Base-by-base conservation (phyloP, 108 stramenopile genomes). In the Pseudonitzschia multiseries region DNA sequence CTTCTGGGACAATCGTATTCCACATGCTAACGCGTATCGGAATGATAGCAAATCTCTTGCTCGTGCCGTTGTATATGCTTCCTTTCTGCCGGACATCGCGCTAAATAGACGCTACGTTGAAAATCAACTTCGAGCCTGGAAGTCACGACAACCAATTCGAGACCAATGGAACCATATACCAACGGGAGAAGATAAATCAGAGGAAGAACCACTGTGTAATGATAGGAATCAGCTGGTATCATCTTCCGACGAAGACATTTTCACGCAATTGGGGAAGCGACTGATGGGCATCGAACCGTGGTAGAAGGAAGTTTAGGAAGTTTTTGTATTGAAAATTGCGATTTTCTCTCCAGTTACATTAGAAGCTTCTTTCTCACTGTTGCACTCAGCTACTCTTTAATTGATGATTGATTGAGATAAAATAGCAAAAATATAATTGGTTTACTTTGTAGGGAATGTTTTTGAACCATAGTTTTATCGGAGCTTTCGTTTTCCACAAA, bases 1-100 rank as follows among this genome's bases (percentile, higher is more conserved):
- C 1, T 88, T 93, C 79, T 97, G 93, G 92, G 96, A 97, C 66
- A 91, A 90, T 83, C 86, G 97, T 0, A 79, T 97, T 15, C 93
- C 96, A 18, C 97, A 97, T 79, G 93, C 84, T 13, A 97, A 96
- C 81, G 80, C 93, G 0, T 87, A 89, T 68, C 85, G 79, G 60
- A 86, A 97, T 75, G 74, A 77, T 60, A 78, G 83, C 21, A n/a
- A 50, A 10, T 18, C 2, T 10, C 65, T 64, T 28, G 72, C 94
- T 29, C 85, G 97, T 31, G 82, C 81, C 15, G 97, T 97, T 2
- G 84, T 95, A 0, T 97, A 97, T 71, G 86, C 86, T 60, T 93
- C 94, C 0, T 94, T 96, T 63, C 68, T 97, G 29, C 97, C 97
- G 0, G 86, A 90, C 77, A 83, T 96, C 3, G 52, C 69, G 24